These are phyloP conservation scores for Rhizoclosmatium globosum DNA, from an alignment of 192 early-diverging fungal species.

Conservation along the genomic window DNA sequence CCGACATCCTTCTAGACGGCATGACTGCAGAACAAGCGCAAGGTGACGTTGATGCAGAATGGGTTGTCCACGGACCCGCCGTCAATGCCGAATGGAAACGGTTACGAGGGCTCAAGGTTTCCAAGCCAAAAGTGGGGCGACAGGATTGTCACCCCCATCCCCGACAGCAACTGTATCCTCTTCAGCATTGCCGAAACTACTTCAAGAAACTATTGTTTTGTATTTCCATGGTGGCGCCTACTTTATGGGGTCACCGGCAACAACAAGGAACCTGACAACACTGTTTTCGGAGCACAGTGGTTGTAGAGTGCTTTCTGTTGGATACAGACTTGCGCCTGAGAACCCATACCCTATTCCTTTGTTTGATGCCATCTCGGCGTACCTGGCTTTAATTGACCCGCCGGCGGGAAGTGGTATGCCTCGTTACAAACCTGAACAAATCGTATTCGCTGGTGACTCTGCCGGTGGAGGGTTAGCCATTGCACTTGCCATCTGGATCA, in stretches of 20 bases:
- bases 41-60: conserved; percentile 34
- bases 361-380: conserved; percentile 47
- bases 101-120: conserved; percentile 9
- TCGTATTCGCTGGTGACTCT: conserved; percentile 47
- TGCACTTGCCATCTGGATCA: conserved; percentile 58
- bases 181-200: neutral
- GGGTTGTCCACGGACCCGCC: conserved; percentile 34
- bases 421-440: conserved; percentile 36
- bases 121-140: neutral
- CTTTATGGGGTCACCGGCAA: conserved; percentile 39
- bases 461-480: conserved; percentile 47
- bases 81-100: conserved; percentile 34
- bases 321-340: conserved; percentile 50
- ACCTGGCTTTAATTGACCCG: conserved; percentile 49
- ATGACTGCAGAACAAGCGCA: conserved; percentile 26
- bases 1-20: conserved; percentile 30
- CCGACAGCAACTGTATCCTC: neutral
- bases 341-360: conserved; percentile 44
- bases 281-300: conserved; percentile 25
- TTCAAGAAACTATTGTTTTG: conserved; percentile 40
- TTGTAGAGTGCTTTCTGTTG: conserved; percentile 46
- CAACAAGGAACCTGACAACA: conserved; percentile 38
- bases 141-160: no score
- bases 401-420: conserved; percentile 13
- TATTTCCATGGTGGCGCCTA: conserved; percentile 51